Conservation (phyloP, 345 rosid species). For the Streptanthus diversifolius region DNA sequence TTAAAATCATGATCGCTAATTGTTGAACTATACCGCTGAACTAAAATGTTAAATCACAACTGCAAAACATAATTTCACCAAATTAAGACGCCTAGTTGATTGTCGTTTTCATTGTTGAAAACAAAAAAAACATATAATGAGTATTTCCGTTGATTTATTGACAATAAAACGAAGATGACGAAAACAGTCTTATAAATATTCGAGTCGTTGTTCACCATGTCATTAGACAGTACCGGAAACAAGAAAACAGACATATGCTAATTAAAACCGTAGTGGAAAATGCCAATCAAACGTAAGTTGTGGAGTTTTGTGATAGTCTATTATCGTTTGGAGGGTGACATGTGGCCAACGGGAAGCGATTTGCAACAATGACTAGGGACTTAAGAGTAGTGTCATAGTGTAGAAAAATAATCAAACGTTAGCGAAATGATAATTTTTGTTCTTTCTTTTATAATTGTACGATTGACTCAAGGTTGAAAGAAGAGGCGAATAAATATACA, state of each 20-base stretch:
- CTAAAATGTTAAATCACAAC: too few relatives aligned
- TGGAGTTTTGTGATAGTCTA: not conserved
- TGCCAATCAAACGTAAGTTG: not conserved
- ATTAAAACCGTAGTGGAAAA: not conserved
- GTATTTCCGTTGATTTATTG: too few relatives aligned
- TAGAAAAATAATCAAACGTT: not conserved
- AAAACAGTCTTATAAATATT: too few relatives aligned
- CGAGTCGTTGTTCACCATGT: too few relatives aligned
- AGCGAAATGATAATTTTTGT: not conserved
- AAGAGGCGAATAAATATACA: not conserved
- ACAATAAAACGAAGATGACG: too few relatives aligned
- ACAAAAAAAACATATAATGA: too few relatives aligned
- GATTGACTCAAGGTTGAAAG: slow-evolving; percentile 9
- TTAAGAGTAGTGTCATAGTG: not conserved
- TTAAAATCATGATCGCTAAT: too few relatives aligned
- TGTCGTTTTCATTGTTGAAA: too few relatives aligned
- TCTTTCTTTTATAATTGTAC: not conserved
- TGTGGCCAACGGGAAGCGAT: not conserved
- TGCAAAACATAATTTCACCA: too few relatives aligned
- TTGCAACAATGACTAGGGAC: not conserved
- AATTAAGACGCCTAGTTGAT: too few relatives aligned
- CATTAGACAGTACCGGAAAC: not conserved
- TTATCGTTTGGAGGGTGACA: not conserved
- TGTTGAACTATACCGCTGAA: too few relatives aligned
- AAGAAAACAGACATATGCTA: not conserved